phyloP scores from a whole-genome alignment of 441 rosid genomes.

The Cnidoscolus chayamansa region DNA sequence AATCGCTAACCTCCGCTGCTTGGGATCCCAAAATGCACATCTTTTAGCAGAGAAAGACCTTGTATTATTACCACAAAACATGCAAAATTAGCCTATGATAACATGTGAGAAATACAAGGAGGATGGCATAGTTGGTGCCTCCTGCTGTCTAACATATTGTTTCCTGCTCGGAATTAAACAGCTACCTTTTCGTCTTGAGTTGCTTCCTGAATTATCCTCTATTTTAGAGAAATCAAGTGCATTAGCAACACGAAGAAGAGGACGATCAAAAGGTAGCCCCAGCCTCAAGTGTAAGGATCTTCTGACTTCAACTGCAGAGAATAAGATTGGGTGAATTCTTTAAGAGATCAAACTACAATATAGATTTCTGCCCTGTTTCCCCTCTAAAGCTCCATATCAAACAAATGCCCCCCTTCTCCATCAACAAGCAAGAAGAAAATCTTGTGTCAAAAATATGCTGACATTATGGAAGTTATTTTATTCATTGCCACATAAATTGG shows the following conservation, averaged over 20 bases:
- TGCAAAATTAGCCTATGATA: constrained; percentile 19
- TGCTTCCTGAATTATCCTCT: constrained; percentile 39
- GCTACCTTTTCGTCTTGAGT: constrained; percentile 51
- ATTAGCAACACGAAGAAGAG: constrained; percentile 80
- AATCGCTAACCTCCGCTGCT: constrained; percentile 72
- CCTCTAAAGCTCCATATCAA: constrained; percentile 5
- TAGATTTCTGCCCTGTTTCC: background rate
- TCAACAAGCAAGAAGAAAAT: background rate
- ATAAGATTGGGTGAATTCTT: constrained; percentile 16
- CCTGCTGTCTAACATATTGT: background rate
- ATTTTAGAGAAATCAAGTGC: constrained; percentile 49
- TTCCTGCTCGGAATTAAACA: constrained; percentile 11
- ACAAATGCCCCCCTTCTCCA: background rate
- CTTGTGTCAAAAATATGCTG: background rate
- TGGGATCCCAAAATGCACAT: constrained; percentile 81
- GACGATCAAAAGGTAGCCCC: constrained; percentile 81
- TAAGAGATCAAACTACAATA: constrained; percentile 5
- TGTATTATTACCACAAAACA: constrained; percentile 21
- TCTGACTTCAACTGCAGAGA: constrained; percentile 67
- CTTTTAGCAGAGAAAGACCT: constrained; percentile 70
- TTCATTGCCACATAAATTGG: background rate
- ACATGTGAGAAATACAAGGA: background rate
- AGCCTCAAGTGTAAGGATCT: constrained; percentile 70
- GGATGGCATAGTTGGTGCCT: constrained; percentile 5
- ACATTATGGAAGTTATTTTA: background rate